phyloP scores from a whole-genome alignment of 441 rosid genomes.

The Mallotus japonicus region DNA sequence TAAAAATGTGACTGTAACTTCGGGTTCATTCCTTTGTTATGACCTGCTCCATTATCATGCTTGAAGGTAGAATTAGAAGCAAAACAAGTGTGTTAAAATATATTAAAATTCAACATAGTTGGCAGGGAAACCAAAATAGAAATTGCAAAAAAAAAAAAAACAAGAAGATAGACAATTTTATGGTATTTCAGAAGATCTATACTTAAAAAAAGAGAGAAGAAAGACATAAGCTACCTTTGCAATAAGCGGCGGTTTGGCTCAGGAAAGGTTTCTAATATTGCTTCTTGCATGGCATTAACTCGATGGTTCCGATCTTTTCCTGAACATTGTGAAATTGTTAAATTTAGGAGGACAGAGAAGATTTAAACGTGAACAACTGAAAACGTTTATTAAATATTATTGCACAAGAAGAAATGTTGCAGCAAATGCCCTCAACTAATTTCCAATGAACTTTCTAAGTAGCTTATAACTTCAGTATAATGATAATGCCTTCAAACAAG shows the following conservation, averaged over 20 bases:
- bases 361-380: constrained; percentile 4
- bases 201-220: neutral
- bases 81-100: constrained; percentile 8
- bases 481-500: neutral
- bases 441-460: constrained; percentile 7
- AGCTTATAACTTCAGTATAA: neutral
- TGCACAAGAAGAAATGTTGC: neutral
- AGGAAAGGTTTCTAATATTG: constrained; percentile 93
- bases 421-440: constrained; percentile 3
- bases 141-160: neutral
- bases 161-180: neutral
- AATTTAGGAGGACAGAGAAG: constrained; percentile 17
- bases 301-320: constrained; percentile 69
- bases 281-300: constrained; percentile 80
- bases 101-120: neutral
- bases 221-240: constrained; percentile 61
- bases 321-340: constrained; percentile 33
- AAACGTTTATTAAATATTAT: constrained; percentile 15
- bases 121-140: neutral
- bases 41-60: neutral
- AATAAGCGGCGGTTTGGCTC: constrained; percentile 98
- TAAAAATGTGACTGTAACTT: neutral
- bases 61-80: neutral
- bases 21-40: neutral
- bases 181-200: neutral